Evolutionary conservation across 352 stramenopile species (phyloP).

Genomic region (Phytophthora constricta): DNA sequence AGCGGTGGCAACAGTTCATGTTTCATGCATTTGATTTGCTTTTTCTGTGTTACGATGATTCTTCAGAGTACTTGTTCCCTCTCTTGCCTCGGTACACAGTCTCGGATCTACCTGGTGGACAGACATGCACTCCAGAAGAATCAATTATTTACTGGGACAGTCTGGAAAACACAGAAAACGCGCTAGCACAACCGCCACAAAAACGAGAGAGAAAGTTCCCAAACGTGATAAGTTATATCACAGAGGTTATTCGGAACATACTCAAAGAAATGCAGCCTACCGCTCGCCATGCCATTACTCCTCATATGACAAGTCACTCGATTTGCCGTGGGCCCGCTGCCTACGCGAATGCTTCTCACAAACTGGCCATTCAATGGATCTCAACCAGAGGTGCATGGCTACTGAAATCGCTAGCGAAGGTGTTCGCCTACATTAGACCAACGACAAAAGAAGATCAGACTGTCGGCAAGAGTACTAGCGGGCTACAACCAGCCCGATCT

Average conservation of each 20-base stretch:
- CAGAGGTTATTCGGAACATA: not conserved
- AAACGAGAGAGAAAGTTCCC: not conserved
- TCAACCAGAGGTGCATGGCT: slow-evolving; percentile 15
- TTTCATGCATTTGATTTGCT: slow-evolving; percentile 17
- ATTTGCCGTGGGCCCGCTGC: not conserved
- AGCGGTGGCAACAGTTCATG: slow-evolving; percentile 28
- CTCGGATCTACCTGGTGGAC: slow-evolving; percentile 8
- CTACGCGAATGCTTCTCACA: not conserved
- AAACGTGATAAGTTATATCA: slow-evolving; percentile 11
- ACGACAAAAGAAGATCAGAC: slow-evolving; percentile 15
- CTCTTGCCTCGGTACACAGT: not conserved
- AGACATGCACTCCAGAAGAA: too few species aligned
- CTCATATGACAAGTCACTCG: slow-evolving; percentile 3
- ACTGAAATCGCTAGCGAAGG: slow-evolving; percentile 8
- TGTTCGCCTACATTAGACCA: slow-evolving; percentile 15
- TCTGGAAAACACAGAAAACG: not conserved
- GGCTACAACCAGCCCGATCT: not conserved
- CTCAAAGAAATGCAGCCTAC: not conserved
- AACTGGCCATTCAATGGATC: slow-evolving; percentile 15
- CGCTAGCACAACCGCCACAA: not conserved
- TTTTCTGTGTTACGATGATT: slow-evolving; percentile 8
- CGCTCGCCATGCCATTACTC: not conserved
- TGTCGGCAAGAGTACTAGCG: slow-evolving; percentile 4
- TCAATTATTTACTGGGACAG: slow-evolving; percentile 7
- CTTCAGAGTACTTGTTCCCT: slow-evolving; percentile 11